Evolutionary conservation across 2,329 filamentous ascomycete genomes (phyloP).

Genomic region (Colletotrichum spinosum): DNA sequence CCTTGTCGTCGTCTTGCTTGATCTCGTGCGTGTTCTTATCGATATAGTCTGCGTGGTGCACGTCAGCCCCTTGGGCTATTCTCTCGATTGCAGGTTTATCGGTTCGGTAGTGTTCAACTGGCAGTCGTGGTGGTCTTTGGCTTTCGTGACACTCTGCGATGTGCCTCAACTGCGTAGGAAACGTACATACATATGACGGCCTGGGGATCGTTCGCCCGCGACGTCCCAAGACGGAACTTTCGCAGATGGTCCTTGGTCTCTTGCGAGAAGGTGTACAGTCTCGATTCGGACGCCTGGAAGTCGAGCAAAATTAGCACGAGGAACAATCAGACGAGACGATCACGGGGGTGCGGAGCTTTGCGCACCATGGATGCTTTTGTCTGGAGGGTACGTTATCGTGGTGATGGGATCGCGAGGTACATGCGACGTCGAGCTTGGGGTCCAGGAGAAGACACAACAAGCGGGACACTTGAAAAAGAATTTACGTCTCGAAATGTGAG

Average conservation of each 20-base stretch:
- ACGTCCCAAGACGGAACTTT: conserved; percentile 94
- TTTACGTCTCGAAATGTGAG: too few relatives aligned
- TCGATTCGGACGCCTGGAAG: conserved; percentile 78
- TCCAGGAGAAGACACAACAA: too few relatives aligned
- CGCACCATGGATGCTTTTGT: conserved; percentile 22
- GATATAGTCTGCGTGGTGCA: conserved; percentile 77
- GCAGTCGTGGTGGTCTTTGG: too few relatives aligned
- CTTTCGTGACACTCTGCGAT: too few relatives aligned
- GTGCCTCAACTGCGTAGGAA: conserved; percentile 33
- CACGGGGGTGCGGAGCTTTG: neutral
- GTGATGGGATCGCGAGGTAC: neutral
- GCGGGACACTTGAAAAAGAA: too few relatives aligned
- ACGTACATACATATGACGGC: conserved; percentile 89
- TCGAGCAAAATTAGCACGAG: conserved; percentile 14
- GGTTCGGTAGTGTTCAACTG: too few relatives aligned
- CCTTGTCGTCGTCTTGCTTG: conserved; percentile 80
- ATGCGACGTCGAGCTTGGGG: neutral
- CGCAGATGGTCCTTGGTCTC: conserved; percentile 91
- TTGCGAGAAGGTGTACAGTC: conserved; percentile 91
- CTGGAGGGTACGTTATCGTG: neutral
- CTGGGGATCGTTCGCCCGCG: conserved; percentile 85
- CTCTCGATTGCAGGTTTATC: too few relatives aligned
- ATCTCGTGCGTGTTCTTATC: conserved; percentile 93
- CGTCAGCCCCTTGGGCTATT: neutral
- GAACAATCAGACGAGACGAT: conserved; percentile 6